Evolutionary conservation across 2,329 filamentous ascomycete species (phyloP).

Genomic region (Fusarium palustre): DNA sequence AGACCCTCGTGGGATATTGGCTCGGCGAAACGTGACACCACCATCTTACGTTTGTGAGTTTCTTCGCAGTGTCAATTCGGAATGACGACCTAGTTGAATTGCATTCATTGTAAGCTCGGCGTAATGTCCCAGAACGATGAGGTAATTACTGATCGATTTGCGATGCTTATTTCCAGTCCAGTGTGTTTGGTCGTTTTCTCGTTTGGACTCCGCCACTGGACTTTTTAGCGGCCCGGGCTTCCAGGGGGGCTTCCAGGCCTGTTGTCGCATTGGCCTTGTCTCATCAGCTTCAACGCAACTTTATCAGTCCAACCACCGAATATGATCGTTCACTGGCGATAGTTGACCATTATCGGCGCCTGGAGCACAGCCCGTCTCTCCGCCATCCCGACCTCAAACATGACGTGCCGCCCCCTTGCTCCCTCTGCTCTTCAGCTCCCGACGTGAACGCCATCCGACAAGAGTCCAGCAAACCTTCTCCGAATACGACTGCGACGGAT

Average conservation of each 20-base stretch:
- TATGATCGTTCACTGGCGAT: background rate
- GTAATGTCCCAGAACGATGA: background rate
- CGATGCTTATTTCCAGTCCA: background rate
- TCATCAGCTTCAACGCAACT: background rate
- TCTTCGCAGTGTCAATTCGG: background rate
- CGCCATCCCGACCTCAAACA: background rate
- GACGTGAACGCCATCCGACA: background rate
- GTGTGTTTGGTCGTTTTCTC: no score
- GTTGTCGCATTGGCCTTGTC: background rate
- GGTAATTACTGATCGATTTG: background rate
- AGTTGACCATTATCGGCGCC: background rate
- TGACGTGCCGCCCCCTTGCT: background rate
- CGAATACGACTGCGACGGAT: slow-evolving; percentile 1
- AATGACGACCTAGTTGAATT: background rate
- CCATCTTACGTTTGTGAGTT: background rate
- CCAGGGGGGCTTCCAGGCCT: background rate
- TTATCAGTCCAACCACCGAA: background rate
- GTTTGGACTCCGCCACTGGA: background rate
- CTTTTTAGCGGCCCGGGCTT: background rate
- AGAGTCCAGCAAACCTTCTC: background rate
- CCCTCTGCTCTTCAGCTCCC: no score
- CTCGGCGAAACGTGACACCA: background rate
- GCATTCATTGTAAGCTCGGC: background rate
- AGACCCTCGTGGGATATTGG: background rate
- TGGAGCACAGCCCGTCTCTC: background rate